Evolutionary conservation across 441 rosid species (phyloP).

Genomic region (Pelargonium fulgidum): DNA sequence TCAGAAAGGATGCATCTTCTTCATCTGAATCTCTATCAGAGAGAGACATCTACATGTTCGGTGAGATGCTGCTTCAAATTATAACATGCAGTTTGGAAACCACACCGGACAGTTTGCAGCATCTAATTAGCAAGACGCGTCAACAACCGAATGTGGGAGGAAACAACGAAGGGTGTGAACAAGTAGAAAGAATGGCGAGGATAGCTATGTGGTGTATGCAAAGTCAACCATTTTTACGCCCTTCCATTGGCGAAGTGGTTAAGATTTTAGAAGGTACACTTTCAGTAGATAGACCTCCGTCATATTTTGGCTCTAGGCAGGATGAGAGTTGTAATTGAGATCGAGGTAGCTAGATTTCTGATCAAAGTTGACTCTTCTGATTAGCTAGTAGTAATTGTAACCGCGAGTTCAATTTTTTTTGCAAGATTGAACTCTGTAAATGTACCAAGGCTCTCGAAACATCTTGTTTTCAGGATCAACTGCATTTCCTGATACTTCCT

Average conservation of each 20-base stretch:
- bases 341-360: conserved; percentile 13
- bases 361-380: conserved; percentile 13
- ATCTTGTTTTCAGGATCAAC: neutral
- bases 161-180: conserved; percentile 15
- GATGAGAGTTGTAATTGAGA: conserved; percentile 16
- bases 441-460: conserved; percentile 1
- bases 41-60: conserved; percentile 33
- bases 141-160: conserved; percentile 22
- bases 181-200: conserved; percentile 27
- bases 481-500: neutral
- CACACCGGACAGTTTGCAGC: conserved; percentile 12
- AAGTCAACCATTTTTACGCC: conserved; percentile 32
- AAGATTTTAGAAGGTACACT: conserved; percentile 41
- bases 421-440: conserved; percentile 15
- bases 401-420: conserved; percentile 14
- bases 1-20: conserved; percentile 24
- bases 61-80: conserved; percentile 33
- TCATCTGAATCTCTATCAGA: conserved; percentile 28
- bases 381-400: neutral
- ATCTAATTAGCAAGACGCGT: conserved; percentile 12
- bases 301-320: conserved; percentile 15
- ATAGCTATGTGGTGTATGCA: conserved; percentile 41
- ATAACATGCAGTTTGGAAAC: conserved; percentile 25
- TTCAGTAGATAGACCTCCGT: conserved; percentile 37
- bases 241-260: conserved; percentile 38